These are phyloP conservation scores for Clarireedia monteithiana DNA, from an alignment of 2,329 filamentous ascomycete genomes.

Conservation along the genomic window DNA sequence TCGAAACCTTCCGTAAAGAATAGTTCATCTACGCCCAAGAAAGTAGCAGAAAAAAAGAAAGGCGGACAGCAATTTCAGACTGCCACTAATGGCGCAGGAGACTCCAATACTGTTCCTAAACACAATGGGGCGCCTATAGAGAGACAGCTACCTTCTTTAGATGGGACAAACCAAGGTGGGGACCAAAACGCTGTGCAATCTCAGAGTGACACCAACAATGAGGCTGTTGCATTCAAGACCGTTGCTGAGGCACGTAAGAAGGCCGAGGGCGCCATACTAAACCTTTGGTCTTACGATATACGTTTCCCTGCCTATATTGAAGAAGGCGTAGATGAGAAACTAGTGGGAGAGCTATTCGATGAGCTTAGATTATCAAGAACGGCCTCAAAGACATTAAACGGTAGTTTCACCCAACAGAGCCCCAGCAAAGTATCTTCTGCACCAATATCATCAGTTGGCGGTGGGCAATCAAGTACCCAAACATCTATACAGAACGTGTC, in stretches of 20 bases:
- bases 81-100: neutral
- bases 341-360: conserved; percentile 58
- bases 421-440: neutral
- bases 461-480: neutral
- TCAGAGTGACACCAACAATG: neutral
- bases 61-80: neutral
- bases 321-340: conserved; percentile 58
- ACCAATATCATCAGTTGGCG: neutral
- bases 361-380: conserved; percentile 51
- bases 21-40: neutral
- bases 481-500: neutral
- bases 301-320: conserved; percentile 65
- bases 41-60: neutral
- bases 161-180: neutral
- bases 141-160: neutral
- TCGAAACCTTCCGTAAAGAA: conserved; percentile 6
- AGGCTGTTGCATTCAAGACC: conserved; percentile 4
- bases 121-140: neutral
- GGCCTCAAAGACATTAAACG: conserved; percentile 14
- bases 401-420: neutral
- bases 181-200: neutral
- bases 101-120: neutral
- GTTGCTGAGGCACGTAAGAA: conserved; percentile 35
- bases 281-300: conserved; percentile 58
- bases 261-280: conserved; percentile 60